Conservation (phyloP, 2,329 filamentous ascomycete genomes). For the Talaromyces sp. region DNA sequence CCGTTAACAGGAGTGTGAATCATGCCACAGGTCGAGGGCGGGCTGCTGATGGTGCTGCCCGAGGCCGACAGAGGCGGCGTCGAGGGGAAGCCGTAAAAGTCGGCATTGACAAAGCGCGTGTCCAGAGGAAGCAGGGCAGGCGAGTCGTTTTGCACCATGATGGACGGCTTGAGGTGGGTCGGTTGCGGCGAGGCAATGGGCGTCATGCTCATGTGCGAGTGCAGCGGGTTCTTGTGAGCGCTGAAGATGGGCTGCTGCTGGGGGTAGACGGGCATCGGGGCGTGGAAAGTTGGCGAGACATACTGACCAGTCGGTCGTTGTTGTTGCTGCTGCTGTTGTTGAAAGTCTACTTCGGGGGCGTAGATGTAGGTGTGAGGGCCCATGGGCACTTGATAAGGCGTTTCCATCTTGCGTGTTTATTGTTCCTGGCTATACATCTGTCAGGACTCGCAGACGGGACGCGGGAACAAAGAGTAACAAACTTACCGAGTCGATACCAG, state of each 20-base stretch:
- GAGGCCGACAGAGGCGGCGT: conserved; percentile 83
- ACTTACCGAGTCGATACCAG: conserved; percentile 4
- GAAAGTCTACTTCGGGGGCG: conserved; percentile 68
- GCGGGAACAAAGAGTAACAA: not conserved
- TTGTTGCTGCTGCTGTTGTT: conserved; percentile 63
- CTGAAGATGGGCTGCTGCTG: conserved; percentile 17
- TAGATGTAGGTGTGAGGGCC: conserved; percentile 76
- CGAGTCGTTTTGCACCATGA: conserved; percentile 58
- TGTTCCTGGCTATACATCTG: not conserved
- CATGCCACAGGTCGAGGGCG: conserved; percentile 67
- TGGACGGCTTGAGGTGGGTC: conserved; percentile 68
- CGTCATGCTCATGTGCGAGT: conserved; percentile 44
- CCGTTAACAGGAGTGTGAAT: conserved; percentile 79
- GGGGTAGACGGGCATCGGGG: conserved; percentile 29
- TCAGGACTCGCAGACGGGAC: not conserved
- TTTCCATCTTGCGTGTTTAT: conserved; percentile 54
- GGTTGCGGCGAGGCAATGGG: conserved; percentile 71
- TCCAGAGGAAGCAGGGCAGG: conserved; percentile 59
- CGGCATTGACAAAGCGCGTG: conserved; percentile 62
- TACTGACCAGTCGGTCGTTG: conserved; percentile 58
- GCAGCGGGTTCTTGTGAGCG: conserved; percentile 9
- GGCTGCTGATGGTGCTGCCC: conserved; percentile 80
- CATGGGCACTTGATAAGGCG: conserved; percentile 50
- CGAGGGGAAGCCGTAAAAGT: conserved; percentile 68
- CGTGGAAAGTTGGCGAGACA: conserved; percentile 43